Conservation (phyloP, 2,329 filamentous ascomycete genomes). For the Chrysosporium keratinophilum region DNA sequence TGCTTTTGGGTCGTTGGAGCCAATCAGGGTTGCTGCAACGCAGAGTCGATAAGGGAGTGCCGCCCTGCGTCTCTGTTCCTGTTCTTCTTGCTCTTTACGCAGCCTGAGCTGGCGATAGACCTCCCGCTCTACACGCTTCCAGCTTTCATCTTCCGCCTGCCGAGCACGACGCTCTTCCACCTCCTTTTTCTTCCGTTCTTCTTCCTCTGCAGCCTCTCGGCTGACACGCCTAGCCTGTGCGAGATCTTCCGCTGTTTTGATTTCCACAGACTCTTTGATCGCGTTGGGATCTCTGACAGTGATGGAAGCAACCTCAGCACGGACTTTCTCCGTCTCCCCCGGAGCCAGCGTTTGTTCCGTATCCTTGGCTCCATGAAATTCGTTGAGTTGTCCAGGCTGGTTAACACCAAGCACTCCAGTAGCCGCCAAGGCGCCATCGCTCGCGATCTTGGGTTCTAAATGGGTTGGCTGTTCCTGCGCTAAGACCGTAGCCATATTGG, state of each 20-base stretch:
- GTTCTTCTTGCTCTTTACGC: conserved; percentile 37
- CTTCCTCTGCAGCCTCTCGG: conserved; percentile 27
- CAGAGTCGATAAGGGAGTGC: conserved; percentile 38
- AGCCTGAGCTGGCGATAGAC: conserved; percentile 34
- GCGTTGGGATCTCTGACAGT: conserved; percentile 13
- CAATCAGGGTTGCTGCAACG: conserved; percentile 36
- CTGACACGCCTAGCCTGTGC: conserved; percentile 28
- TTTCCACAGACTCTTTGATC: conserved; percentile 15
- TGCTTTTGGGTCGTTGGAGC: conserved; percentile 34
- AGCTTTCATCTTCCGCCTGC: conserved; percentile 39
- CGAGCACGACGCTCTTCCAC: conserved; percentile 34
- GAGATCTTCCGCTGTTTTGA: conserved; percentile 26
- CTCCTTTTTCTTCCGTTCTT: conserved; percentile 28
- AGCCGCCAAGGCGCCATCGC: not conserved
- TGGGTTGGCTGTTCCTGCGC: not conserved
- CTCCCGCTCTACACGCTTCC: conserved; percentile 35
- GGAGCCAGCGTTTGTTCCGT: not conserved
- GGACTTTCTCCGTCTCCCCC: conserved; percentile 16
- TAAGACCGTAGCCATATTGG: not conserved
- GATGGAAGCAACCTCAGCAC: conserved; percentile 10
- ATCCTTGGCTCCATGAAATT: not conserved
- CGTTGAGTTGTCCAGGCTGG: not conserved
- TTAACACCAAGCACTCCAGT: not conserved
- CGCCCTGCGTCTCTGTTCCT: conserved; percentile 38
- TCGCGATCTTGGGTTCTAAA: not conserved